A percentile compares a stretch with the other conserved stretches of the same genome.
Evolutionary conservation across 202 grass and related monocot genomes (phyloP).

Genomic region (Musa balbisiana): DNA sequence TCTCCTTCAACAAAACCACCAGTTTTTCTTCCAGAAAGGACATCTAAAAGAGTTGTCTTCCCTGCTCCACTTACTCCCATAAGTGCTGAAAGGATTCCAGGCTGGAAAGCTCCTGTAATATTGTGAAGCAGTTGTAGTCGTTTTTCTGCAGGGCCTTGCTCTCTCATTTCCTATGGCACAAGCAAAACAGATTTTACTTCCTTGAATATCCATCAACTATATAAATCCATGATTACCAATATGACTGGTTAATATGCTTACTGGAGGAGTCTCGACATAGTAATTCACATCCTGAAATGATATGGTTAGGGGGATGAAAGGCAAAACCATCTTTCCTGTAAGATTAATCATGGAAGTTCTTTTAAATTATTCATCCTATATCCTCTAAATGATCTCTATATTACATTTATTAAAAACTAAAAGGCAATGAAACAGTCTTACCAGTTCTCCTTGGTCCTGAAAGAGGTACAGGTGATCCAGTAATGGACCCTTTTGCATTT

Average conservation of each 20-base stretch:
- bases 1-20: conserved; percentile 64
- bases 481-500: conserved; percentile 6
- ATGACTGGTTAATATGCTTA: conserved; percentile 21
- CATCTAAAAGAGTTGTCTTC: conserved; percentile 84
- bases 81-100: conserved; percentile 61
- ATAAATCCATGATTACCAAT: neutral
- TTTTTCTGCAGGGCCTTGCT: conserved; percentile 44
- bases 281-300: conserved; percentile 82
- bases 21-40: conserved; percentile 80
- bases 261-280: conserved; percentile 54
- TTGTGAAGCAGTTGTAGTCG: conserved; percentile 66
- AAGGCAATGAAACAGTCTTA: conserved; percentile 26
- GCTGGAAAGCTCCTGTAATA: conserved; percentile 61
- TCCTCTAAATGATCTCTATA: neutral
- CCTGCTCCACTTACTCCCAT: conserved; percentile 86
- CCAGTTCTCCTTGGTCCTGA: conserved; percentile 26
- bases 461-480: conserved; percentile 18
- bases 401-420: neutral
- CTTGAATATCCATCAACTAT: neutral
- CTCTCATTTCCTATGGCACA: conserved; percentile 52
- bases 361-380: neutral
- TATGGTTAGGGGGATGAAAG: conserved; percentile 66
- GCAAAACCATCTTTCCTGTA: conserved; percentile 71
- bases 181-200: neutral
- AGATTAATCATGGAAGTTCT: neutral